Evolutionary conservation across 176 grass and related monocot species (phyloP), one percentile per base, ranked within the genome.

Genomic region (Alopecurus myosuroides): DNA sequence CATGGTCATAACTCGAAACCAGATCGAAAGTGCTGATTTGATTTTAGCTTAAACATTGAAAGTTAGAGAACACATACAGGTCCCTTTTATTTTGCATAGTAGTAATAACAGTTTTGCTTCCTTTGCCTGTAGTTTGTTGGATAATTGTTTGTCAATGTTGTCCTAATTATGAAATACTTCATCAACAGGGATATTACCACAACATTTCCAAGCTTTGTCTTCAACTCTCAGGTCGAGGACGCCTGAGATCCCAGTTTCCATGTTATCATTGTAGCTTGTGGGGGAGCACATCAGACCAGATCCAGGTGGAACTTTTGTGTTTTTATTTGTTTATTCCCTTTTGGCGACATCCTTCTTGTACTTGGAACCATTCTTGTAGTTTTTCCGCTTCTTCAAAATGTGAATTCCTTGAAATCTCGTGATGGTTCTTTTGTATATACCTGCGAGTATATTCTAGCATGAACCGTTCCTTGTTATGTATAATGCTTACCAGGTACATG

Each of bases 161-260:
- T 78, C 39, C 74, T 82, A 55, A 90, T 23, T 63, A 6, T 31
- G 4, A 55, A 56, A 48, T 68, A 58, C 5, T 67, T 77, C 40
- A n/a, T 79, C 44, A 75, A 90, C 88, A 90, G 88, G 84, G 88
- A 90, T 83, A 90, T 90, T 55, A 86, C 88, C 35, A 90, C 84
- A 74, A 83, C 88, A 20, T 90, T 90, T 83, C 84, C 88, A 78
- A 90, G 88, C 56, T 90, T 90, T 74, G 88, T 90, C 29, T 90
- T 90, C 84, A 86, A 90, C 66, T 90, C 84, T 36, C 88, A 86
- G 60, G 88, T 90, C 17, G 88, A 90, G 79, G 88, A 90, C 19
- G 74, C 79, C 2, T 90, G 74, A 90, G 64, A 37, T 67, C n/a
- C 45, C 76, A 26, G 25, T 42, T 41, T 56, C 70, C 46, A 36